Evolutionary conservation across 257 asterid genomes (phyloP).

Genomic region (Lavandula angustifolia): DNA sequence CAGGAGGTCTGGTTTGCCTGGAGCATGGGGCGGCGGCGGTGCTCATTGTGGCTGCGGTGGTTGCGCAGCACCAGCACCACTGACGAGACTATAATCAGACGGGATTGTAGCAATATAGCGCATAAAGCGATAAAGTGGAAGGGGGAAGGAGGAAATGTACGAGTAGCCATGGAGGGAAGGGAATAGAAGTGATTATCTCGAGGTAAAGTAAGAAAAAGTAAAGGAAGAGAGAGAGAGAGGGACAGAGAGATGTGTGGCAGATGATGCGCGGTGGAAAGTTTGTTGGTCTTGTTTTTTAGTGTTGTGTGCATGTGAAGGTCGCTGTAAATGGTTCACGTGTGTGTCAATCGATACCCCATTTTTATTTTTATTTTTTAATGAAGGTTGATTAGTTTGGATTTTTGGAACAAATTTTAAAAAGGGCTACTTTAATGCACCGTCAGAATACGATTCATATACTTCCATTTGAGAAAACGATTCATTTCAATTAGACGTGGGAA

Average conservation of each 20-base stretch:
- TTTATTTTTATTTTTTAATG: background rate
- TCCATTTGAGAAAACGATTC: too few species aligned
- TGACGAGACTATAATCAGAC: constrained; percentile 39
- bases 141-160: constrained; percentile 25
- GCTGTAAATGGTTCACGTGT: constrained; percentile 40
- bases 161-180: constrained; percentile 47
- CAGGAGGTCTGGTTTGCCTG: constrained; percentile 58
- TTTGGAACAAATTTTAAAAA: constrained; percentile 1
- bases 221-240: constrained; percentile 27
- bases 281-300: constrained; percentile 25
- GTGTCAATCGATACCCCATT: constrained; percentile 34
- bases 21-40: constrained; percentile 48
- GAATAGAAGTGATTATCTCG: constrained; percentile 8
- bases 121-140: constrained; percentile 37
- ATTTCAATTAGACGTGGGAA: too few species aligned
- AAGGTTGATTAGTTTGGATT: background rate
- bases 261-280: background rate
- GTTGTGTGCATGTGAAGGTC: constrained; percentile 54
- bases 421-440: constrained; percentile 31
- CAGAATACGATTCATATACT: constrained; percentile 29
- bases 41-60: constrained; percentile 41
- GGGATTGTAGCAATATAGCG: constrained; percentile 32
- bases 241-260: background rate
- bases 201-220: constrained; percentile 24
- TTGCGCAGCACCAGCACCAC: constrained; percentile 48